Base-by-base conservation (phyloP, 164 flowering plant genomes). In the Paratinospora sagittata region DNA sequence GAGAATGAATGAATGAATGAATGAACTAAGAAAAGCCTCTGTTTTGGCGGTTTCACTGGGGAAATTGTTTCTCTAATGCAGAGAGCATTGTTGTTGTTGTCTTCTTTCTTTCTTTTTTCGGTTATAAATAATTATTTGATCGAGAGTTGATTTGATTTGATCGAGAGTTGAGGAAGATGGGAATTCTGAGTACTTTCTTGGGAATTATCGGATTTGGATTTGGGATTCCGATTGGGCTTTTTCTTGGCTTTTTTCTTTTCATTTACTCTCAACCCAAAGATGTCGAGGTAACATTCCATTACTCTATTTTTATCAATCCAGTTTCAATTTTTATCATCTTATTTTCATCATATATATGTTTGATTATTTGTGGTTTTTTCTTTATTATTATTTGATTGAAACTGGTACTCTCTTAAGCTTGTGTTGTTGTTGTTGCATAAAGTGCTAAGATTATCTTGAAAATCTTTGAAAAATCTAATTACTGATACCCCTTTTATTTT, bases 181-280 rank as follows among this genome's bases (percentile, higher is more conserved):
- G 85, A 43, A 73, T 85, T 63, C 37, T 82, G 63, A 78, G 81
- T 68, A 72, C 74, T 64, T 47, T 85, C 11, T 24, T 85, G 79
- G 85, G 84, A n/a, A n/a, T n/a, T n/a, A n/a, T n/a, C n/a, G n/a
- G n/a, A n/a, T n/a, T n/a, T n/a, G n/a, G n/a, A n/a, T 17, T 84
- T 12, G 89, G 89, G 47, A 58, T 78, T 26, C 63, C 77, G 1
- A 24, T 84, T 37, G 89, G 89, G 55, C 72, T 85, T 63, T 72
- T 84, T n/a, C 66, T 82, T 19, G 89, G 89, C 1, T 85, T 76
- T 75, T 80, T 81, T 70, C 39, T 85, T 21, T 85, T 85, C 78
- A 81, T 85, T 70, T 82, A 79, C 77, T 30, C 19, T 47, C 73
- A 82, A 47, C 74, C 86, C 36, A 77, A 64, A 49, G 76, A 84